Evolutionary conservation across 192 early-diverging fungal species (phyloP).

Genomic region (Linnemannia elongata): DNA sequence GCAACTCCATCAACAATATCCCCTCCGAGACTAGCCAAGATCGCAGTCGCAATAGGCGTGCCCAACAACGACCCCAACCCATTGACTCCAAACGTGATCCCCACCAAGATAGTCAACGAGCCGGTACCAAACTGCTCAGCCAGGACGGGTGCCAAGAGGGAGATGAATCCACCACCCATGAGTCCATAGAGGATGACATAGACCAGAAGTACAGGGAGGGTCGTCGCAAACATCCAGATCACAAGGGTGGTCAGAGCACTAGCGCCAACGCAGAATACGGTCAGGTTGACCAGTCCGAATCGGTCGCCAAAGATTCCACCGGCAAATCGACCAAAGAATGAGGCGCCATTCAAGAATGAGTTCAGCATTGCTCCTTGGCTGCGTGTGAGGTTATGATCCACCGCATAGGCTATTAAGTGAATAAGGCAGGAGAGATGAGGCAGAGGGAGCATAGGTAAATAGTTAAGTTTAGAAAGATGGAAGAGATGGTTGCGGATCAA

Average conservation of each 20-base stretch:
- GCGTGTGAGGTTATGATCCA: conserved; percentile 39
- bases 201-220: conserved; percentile 50
- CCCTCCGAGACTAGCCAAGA: conserved; percentile 32
- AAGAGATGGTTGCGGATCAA: neutral
- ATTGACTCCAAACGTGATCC: conserved; percentile 58
- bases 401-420: conserved; percentile 24
- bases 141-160: conserved; percentile 48
- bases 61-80: conserved; percentile 60
- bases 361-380: conserved; percentile 51
- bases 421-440: neutral
- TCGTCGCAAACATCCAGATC: conserved; percentile 62
- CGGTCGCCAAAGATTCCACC: conserved; percentile 62
- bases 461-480: neutral
- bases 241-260: conserved; percentile 60
- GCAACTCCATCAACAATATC: neutral
- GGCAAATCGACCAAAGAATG: conserved; percentile 62
- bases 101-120: conserved; percentile 57
- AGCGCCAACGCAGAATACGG: conserved; percentile 49
- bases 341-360: conserved; percentile 62
- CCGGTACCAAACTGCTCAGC: conserved; percentile 58
- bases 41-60: conserved; percentile 55
- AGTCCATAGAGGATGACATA: conserved; percentile 64
- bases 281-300: conserved; percentile 60
- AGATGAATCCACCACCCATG: conserved; percentile 63
- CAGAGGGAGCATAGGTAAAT: neutral